These are phyloP conservation scores for Kandelia obovata DNA, from an alignment of 345 rosid species.

Conservation along the genomic window DNA sequence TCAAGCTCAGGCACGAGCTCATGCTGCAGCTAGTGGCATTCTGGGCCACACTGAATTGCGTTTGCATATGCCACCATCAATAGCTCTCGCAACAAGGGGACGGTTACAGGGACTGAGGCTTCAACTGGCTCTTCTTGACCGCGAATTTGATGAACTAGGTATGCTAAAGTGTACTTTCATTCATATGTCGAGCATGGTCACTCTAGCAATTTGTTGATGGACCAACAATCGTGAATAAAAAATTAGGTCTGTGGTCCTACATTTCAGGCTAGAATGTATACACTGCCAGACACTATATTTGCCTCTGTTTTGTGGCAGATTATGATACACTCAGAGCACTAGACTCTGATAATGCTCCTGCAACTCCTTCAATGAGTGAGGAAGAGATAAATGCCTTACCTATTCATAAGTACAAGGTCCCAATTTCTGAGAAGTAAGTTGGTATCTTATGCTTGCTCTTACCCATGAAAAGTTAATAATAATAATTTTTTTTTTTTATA, in stretches of 20 bases:
- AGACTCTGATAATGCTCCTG: slow-evolving; percentile 66
- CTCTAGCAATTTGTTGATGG: background rate
- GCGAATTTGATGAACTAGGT: slow-evolving; percentile 96
- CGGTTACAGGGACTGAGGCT: slow-evolving; percentile 90
- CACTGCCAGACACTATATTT: background rate
- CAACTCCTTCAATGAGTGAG: slow-evolving; percentile 77
- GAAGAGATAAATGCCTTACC: slow-evolving; percentile 94
- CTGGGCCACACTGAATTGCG: slow-evolving; percentile 85
- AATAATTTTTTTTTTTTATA: no score
- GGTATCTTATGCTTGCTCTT: background rate
- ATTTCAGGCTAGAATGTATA: background rate
- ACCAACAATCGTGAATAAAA: background rate
- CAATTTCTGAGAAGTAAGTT: slow-evolving; percentile 46
- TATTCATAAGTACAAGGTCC: slow-evolving; percentile 70
- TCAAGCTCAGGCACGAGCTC: slow-evolving; percentile 93
- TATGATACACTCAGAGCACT: slow-evolving; percentile 91
- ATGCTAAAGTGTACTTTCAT: slow-evolving; percentile 6
- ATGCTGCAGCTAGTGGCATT: slow-evolving; percentile 83
- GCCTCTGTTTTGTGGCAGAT: slow-evolving; percentile 38
- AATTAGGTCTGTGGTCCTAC: background rate
- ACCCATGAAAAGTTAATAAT: background rate
- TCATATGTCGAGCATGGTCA: background rate
- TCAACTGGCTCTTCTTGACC: slow-evolving; percentile 94
- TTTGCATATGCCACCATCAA: slow-evolving; percentile 84
- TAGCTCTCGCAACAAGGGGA: slow-evolving; percentile 87